Percentiles rank a stretch among this genome's conserved stretches.
phyloP scores from a whole-genome alignment of 805 yeast genomes.

The Saccharomycopsis javanensis region DNA sequence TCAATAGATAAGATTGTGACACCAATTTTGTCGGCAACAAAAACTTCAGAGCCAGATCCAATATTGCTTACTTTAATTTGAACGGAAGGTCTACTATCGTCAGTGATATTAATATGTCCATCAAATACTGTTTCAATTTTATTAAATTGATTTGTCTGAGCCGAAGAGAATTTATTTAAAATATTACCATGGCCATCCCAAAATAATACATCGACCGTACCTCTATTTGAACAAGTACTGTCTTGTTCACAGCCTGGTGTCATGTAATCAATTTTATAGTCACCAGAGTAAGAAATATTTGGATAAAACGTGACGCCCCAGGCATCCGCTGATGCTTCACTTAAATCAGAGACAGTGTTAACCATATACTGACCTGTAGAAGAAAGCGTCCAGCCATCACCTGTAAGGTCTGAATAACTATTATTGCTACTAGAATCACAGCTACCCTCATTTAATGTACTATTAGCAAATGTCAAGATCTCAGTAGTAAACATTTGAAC shows the following conservation, averaged over 20 bases:
- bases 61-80: slow-evolving; percentile 30
- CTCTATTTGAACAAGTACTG: slow-evolving; percentile 58
- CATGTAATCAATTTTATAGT: slow-evolving; percentile 58
- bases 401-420: slow-evolving; percentile 24
- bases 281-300: slow-evolving; percentile 61
- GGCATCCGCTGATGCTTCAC: slow-evolving; percentile 26
- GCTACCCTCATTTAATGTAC: slow-evolving; percentile 56
- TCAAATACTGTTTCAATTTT: slow-evolving; percentile 72
- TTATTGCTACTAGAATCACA: slow-evolving; percentile 32
- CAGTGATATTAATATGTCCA: slow-evolving; percentile 54
- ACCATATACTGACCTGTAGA: slow-evolving; percentile 30
- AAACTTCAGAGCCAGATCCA: slow-evolving; percentile 29
- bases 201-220: slow-evolving; percentile 69
- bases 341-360: slow-evolving; percentile 22
- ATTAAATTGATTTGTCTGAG: slow-evolving; percentile 69
- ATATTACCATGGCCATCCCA: slow-evolving; percentile 32
- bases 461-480: slow-evolving; percentile 61
- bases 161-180: slow-evolving; percentile 35
- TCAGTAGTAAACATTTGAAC: slow-evolving; percentile 54
- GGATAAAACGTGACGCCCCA: slow-evolving; percentile 50
- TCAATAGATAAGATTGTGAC: slow-evolving; percentile 42
- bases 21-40: slow-evolving; percentile 65
- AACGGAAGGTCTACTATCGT: slow-evolving; percentile 31
- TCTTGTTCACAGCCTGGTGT: slow-evolving; percentile 84
- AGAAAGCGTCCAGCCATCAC: slow-evolving; percentile 26